Evolutionary conservation across 2,329 filamentous ascomycete species (phyloP).

Genomic region (Curvularia eragrostidis): DNA sequence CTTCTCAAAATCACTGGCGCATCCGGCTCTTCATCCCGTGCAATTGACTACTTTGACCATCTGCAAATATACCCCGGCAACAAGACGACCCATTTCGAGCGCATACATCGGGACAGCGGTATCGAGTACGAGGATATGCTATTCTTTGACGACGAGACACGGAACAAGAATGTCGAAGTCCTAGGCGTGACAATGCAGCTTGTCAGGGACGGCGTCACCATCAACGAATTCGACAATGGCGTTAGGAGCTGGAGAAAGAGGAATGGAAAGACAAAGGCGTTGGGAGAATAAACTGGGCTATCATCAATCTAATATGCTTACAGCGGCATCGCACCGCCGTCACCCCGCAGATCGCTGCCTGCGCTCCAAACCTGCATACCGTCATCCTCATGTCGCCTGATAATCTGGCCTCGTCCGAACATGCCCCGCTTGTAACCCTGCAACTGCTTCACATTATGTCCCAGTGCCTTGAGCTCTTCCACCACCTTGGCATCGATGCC

Average conservation of each 20-base stretch:
- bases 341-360: constrained; percentile 85
- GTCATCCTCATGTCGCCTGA: constrained; percentile 79
- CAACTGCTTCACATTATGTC: constrained; percentile 75
- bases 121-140: constrained; percentile 83
- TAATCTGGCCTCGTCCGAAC: constrained; percentile 89
- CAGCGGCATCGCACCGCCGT: constrained; percentile 72
- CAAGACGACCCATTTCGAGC: constrained; percentile 86
- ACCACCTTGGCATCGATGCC: constrained; percentile 74
- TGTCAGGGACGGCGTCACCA: constrained; percentile 78
- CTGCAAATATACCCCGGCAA: constrained; percentile 72
- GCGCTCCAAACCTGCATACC: constrained; percentile 79
- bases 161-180: constrained; percentile 82
- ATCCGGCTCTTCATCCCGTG: constrained; percentile 53
- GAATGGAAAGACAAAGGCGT: constrained; percentile 56
- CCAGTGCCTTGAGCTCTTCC: constrained; percentile 70
- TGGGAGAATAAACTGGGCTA: not conserved
- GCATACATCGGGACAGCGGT: constrained; percentile 72
- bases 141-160: constrained; percentile 91
- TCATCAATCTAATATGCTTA: constrained; percentile 3
- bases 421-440: constrained; percentile 68
- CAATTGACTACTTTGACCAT: constrained; percentile 63
- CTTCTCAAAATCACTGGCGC: constrained; percentile 68
- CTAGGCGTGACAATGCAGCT: constrained; percentile 86
- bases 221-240: constrained; percentile 78
- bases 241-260: constrained; percentile 81